phyloP scores from a whole-genome alignment of 2,329 filamentous ascomycete genomes.

The Penicillium oxalicum region DNA sequence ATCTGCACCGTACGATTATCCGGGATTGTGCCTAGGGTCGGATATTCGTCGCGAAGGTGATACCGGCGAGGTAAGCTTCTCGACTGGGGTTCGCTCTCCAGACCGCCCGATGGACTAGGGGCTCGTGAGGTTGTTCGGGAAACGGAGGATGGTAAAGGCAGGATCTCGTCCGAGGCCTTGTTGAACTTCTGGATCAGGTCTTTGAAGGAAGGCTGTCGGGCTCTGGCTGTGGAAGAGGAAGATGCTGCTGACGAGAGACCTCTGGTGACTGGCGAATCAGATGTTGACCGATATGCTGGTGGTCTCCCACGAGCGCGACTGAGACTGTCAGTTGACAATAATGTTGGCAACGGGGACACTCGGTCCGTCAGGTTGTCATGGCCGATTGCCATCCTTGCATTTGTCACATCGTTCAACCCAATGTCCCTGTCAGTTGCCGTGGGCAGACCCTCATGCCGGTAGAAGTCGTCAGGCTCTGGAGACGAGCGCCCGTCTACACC shows the following conservation, averaged over 20 bases:
- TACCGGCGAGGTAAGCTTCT: constrained; percentile 23
- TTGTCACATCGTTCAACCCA: constrained; percentile 14
- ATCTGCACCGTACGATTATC: constrained; percentile 10
- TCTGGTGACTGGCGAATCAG: constrained; percentile 24
- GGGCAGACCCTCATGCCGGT: constrained; percentile 41
- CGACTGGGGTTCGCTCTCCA: constrained; percentile 24
- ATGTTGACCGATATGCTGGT: constrained; percentile 28
- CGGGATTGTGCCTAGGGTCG: constrained; percentile 7
- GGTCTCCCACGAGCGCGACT: constrained; percentile 18
- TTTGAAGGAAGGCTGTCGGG: constrained; percentile 64
- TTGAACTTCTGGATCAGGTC: constrained; percentile 77
- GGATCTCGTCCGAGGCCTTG: constrained; percentile 49
- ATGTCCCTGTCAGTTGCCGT: constrained; percentile 23
- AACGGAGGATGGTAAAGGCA: constrained; percentile 34
- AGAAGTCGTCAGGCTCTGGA: constrained; percentile 48
- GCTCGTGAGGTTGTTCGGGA: constrained; percentile 30
- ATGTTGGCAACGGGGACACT: constrained; percentile 25
- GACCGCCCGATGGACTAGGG: constrained; percentile 29
- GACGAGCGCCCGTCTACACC: constrained; percentile 20
- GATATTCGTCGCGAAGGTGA: constrained; percentile 18
- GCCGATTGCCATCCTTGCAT: constrained; percentile 18
- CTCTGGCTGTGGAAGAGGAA: constrained; percentile 21
- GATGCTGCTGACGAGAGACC: constrained; percentile 12
- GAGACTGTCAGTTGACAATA: constrained; percentile 23
- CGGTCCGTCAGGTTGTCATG: constrained; percentile 13